phyloP scores from a whole-genome alignment of 306 rosid genomes.

The Lathyrus aphaca region DNA sequence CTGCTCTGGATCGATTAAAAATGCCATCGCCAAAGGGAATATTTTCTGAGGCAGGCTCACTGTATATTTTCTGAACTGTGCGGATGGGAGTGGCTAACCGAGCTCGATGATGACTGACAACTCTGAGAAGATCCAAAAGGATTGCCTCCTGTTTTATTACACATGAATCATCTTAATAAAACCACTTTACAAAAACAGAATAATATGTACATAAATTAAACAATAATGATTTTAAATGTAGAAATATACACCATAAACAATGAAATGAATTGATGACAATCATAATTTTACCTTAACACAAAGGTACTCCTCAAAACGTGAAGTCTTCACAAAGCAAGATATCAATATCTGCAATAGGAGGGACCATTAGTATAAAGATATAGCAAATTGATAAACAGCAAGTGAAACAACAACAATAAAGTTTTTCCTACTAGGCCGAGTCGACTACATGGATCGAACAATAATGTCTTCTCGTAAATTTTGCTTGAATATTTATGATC shows the following conservation, averaged over 20 bases:
- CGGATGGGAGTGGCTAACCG: slow-evolving; percentile 97
- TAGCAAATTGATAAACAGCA: slow-evolving; percentile 23
- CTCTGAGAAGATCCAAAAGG: slow-evolving; percentile 93
- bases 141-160: slow-evolving; percentile 81
- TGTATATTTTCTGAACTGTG: slow-evolving; percentile 83
- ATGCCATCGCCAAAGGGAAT: slow-evolving; percentile 76
- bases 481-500: neutral
- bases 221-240: slow-evolving; percentile 14
- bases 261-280: neutral
- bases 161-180: slow-evolving; percentile 26
- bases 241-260: slow-evolving; percentile 28
- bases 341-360: slow-evolving; percentile 72
- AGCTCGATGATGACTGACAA: slow-evolving; percentile 89
- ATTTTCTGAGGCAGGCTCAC: slow-evolving; percentile 76
- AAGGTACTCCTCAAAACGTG: slow-evolving; percentile 92
- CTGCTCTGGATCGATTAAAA: slow-evolving; percentile 59
- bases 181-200: slow-evolving; percentile 24
- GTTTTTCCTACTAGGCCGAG: slow-evolving; percentile 2
- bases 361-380: slow-evolving; percentile 27
- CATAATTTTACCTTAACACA: slow-evolving; percentile 79
- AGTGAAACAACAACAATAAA: slow-evolving; percentile 2
- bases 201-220: neutral
- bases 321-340: slow-evolving; percentile 97
- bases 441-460: neutral
- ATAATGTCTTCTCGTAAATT: slow-evolving; percentile 10